Conservation (phyloP, 2,329 filamentous ascomycete genomes). For the Thelonectria blattea region DNA sequence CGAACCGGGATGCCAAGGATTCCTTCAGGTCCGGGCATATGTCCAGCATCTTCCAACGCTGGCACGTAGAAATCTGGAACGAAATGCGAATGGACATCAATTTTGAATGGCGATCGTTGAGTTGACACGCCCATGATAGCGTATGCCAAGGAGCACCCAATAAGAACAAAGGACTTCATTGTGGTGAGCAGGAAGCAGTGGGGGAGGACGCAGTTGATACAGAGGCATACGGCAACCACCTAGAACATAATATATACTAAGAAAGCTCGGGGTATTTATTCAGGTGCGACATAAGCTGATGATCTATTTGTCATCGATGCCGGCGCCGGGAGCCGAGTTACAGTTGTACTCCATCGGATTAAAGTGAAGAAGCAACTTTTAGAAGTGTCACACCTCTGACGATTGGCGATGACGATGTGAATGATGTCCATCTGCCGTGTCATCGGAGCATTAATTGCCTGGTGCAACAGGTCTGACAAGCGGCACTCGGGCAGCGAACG, state of each 20-base stretch:
- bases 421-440: not conserved
- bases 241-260: not conserved
- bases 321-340: not conserved
- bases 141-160: conserved; percentile 1
- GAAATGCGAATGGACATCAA: conserved; percentile 36
- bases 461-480: not conserved
- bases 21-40: conserved; percentile 33
- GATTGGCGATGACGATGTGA: not conserved
- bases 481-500: too few relatives aligned
- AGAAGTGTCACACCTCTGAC: not conserved
- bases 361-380: not conserved
- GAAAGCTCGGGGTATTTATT: conserved; percentile 5
- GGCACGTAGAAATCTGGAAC: conserved; percentile 34
- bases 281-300: not conserved
- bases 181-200: not conserved
- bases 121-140: not conserved
- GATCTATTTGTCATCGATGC: conserved; percentile 3
- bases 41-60: conserved; percentile 31
- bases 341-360: not conserved
- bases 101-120: conserved; percentile 15
- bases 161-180: conserved; percentile 9
- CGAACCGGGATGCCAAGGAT: conserved; percentile 36
- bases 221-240: not conserved
- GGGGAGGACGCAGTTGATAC: not conserved
- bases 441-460: not conserved